Evolutionary conservation across 805 yeast species (phyloP).

Genomic region (Pichia phayaonensis): DNA sequence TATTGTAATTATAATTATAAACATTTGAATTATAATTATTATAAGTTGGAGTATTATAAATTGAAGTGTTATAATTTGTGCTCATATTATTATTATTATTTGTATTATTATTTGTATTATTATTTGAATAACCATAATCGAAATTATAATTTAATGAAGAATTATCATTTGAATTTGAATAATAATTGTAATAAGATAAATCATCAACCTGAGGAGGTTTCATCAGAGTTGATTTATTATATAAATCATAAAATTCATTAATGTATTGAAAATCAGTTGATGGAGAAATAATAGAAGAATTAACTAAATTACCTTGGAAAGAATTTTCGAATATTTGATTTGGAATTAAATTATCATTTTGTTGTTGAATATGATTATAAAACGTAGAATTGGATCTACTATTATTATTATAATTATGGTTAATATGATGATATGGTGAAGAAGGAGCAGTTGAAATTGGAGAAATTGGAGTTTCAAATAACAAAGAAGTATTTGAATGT

Average conservation of each 20-base stretch:
- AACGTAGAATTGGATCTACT: neutral
- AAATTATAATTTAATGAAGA: neutral
- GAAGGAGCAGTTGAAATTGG: constrained; percentile 20
- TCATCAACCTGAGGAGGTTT: neutral
- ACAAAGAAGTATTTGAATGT: constrained; percentile 17
- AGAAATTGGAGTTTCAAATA: constrained; percentile 18
- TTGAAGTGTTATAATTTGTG: neutral
- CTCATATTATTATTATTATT: neutral
- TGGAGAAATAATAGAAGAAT: constrained; percentile 1
- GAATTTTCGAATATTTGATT: constrained; percentile 22
- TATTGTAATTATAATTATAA: neutral
- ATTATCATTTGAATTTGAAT: neutral
- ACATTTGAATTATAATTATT: neutral
- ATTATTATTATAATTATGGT: neutral
- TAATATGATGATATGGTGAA: constrained; percentile 11
- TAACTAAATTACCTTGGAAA: constrained; percentile 13
- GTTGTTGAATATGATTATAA: neutral
- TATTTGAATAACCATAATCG: neutral
- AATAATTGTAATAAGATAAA: neutral
- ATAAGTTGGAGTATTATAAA: neutral
- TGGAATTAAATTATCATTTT: constrained; percentile 3
- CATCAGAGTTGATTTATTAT: neutral
- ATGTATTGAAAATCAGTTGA: constrained; percentile 1
- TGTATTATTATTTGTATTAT: neutral
- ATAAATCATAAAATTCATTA: constrained; percentile 1